Evolutionary conservation across 768 basidiomycete genomes (phyloP).

Genomic region (Boletus edulis): DNA sequence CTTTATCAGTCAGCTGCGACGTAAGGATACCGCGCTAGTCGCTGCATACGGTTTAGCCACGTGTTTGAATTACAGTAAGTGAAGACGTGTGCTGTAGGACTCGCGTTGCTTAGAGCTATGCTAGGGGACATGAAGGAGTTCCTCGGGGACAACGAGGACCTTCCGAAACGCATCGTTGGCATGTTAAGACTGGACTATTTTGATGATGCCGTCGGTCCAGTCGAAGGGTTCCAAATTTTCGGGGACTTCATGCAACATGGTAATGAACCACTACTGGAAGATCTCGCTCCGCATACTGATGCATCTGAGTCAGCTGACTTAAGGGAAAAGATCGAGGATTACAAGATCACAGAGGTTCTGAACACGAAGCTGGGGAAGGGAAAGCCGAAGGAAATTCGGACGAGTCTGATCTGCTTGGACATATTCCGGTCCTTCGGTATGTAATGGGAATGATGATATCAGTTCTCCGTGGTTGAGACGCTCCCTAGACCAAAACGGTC

Average conservation of each 20-base stretch:
- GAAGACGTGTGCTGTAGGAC: not conserved
- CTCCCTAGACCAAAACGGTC: conserved; percentile 4
- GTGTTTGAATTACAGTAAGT: conserved; percentile 19
- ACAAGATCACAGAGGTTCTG: conserved; percentile 17
- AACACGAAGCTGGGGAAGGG: conserved; percentile 15
- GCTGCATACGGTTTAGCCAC: conserved; percentile 20
- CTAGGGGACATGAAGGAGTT: conserved; percentile 15
- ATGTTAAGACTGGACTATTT: conserved; percentile 26
- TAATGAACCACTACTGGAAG: not conserved
- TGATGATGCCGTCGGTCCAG: conserved; percentile 21
- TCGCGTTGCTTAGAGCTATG: not conserved
- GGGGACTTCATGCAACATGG: conserved; percentile 19
- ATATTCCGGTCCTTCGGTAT: conserved; percentile 21
- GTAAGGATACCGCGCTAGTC: conserved; percentile 15
- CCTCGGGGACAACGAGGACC: conserved; percentile 3
- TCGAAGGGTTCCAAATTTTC: conserved; percentile 27
- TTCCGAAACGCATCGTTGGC: conserved; percentile 18
- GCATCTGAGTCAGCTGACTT: conserved; percentile 8
- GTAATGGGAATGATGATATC: not conserved
- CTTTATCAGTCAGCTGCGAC: conserved; percentile 16
- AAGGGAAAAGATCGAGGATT: conserved; percentile 8
- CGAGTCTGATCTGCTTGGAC: conserved; percentile 23
- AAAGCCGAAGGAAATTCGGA: conserved; percentile 13
- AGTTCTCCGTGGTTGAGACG: not conserved
- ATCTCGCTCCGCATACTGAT: not conserved